Conservation (phyloP, 805 yeast species). For the Yarrowia keelungensis region DNA sequence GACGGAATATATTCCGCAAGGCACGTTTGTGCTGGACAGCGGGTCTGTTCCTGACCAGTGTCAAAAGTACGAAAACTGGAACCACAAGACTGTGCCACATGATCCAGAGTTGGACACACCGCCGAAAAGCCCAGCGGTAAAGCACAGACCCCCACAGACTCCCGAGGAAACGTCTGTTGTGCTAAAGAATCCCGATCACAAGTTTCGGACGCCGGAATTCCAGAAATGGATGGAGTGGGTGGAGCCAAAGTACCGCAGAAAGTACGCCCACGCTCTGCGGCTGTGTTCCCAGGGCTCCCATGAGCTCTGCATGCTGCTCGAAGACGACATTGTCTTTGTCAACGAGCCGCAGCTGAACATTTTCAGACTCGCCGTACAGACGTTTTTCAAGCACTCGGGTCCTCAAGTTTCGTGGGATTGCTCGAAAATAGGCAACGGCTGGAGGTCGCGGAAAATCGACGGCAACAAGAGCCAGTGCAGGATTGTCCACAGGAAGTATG, state of each 20-base stretch:
- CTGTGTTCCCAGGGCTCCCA: conserved; percentile 40
- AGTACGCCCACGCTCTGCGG: conserved; percentile 29
- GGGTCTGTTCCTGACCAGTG: no score
- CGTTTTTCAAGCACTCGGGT: conserved; percentile 15
- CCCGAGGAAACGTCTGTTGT: no score
- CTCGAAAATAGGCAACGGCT: conserved; percentile 16
- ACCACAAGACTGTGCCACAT: no score
- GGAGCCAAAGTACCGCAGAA: conserved; percentile 20
- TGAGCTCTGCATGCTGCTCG: conserved; percentile 42
- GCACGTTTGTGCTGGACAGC: no score
- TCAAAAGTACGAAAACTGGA: no score
- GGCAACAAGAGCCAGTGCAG: conserved; percentile 35
- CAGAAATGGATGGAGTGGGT: conserved; percentile 17
- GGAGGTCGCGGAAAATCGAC: conserved; percentile 2
- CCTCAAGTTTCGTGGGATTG: conserved; percentile 33
- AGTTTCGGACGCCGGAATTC: conserved; percentile 21
- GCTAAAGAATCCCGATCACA: conserved; percentile 7
- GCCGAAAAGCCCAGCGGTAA: no score
- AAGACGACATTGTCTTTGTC: conserved; percentile 42
- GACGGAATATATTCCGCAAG: no score
- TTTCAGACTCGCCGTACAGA: conserved; percentile 3
- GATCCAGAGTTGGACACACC: no score
- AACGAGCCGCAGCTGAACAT: conserved; percentile 13
- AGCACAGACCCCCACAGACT: no score
- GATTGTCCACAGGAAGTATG: conserved; percentile 3